Percentiles rank a stretch among this genome's conserved stretches.
Conservation (phyloP, 148 eudicot species). For the Bassia scoparia region DNA sequence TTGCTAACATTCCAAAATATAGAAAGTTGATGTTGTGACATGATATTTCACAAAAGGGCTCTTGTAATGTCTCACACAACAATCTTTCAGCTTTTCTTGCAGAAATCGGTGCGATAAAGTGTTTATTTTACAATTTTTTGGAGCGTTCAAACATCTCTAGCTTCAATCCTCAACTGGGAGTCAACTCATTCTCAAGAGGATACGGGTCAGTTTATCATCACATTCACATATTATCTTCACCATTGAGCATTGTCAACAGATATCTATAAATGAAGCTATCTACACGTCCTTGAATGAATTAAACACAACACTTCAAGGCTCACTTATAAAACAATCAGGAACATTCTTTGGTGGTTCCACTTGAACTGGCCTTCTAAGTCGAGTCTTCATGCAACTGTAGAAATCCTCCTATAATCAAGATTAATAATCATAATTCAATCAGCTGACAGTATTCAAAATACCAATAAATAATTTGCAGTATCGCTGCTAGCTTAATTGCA, state of each 20-base stretch:
- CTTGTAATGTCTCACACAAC: too few relatives aligned
- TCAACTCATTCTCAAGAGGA: too few relatives aligned
- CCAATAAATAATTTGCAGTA: neutral
- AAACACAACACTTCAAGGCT: neutral
- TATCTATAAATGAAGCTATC: conserved; percentile 2
- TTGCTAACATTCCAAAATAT: too few relatives aligned
- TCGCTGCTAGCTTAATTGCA: neutral
- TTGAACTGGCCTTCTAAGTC: neutral
- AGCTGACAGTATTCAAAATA: neutral
- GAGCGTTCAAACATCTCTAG: too few relatives aligned
- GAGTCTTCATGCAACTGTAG: too few relatives aligned
- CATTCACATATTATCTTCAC: too few relatives aligned
- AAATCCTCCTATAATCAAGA: neutral
- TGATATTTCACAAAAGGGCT: too few relatives aligned
- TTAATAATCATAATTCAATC: neutral
- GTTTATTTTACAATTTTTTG: too few relatives aligned
- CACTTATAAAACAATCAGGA: neutral
- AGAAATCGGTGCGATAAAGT: too few relatives aligned
- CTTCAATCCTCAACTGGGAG: too few relatives aligned
- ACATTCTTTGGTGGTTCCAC: neutral
- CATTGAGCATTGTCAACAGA: conserved; percentile 10
- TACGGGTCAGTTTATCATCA: neutral
- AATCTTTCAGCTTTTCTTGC: too few relatives aligned
- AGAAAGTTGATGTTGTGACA: too few relatives aligned
- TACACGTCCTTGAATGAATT: neutral